Evolutionary conservation across 2,329 filamentous ascomycete species (phyloP).

Genomic region (Albophoma yamanashiensis): DNA sequence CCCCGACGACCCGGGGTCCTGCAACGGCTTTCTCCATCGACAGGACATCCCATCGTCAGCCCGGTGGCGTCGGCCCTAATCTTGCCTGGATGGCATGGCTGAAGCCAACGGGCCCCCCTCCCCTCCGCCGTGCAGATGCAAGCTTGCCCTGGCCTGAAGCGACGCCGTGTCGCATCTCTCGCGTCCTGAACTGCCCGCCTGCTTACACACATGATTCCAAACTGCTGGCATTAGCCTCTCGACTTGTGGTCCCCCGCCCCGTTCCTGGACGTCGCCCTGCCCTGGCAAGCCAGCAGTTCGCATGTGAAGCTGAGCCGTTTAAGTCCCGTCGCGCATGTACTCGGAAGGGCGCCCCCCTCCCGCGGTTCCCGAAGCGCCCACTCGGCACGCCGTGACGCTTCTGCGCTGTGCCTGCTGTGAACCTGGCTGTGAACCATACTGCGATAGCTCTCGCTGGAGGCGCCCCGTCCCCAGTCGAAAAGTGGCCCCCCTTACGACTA

Average conservation of each 20-base stretch:
- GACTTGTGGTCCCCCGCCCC: neutral
- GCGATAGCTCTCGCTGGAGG: slow-evolving; percentile 2
- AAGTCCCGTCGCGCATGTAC: neutral
- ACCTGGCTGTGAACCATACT: neutral
- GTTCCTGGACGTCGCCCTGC: neutral
- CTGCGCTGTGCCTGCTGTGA: neutral
- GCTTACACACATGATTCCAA: neutral
- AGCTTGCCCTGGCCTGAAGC: neutral
- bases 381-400: neutral
- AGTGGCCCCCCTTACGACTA: neutral
- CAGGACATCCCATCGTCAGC: neutral
- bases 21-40: neutral
- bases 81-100: neutral
- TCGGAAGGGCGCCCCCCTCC: neutral
- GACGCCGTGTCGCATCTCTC: neutral
- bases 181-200: neutral
- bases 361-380: neutral
- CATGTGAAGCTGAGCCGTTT: neutral
- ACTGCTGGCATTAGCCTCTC: neutral
- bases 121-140: neutral
- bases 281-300: neutral
- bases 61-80: neutral
- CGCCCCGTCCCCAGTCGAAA: neutral
- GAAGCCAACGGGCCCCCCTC: neutral
- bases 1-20: neutral